Base-by-base conservation (phyloP, 345 rosid species). In the Eucalyptus sp. region DNA sequence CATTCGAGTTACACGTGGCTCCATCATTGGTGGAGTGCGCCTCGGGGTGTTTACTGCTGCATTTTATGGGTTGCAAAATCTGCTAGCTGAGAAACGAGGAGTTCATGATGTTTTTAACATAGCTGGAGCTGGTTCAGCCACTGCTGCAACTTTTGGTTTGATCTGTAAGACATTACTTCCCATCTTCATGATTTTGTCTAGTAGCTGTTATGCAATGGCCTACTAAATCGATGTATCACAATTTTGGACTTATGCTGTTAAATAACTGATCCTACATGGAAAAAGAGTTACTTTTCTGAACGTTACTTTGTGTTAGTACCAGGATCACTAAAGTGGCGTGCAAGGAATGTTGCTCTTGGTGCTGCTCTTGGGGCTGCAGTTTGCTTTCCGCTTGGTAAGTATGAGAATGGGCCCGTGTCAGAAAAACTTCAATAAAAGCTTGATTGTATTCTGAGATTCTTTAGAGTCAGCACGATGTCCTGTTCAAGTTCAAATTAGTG, bases 11-110 rank as follows among this genome's bases (percentile, higher is more conserved):
- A 94, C 99, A 88, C 97, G 96, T 60, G 99, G 99, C 89, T 97
- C 99, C 10, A 95, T 97, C 41, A 92, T 97, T 83, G 98, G 99
- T 62, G 99, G 99, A 85, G 93, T 96, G 79, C 96, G 99, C 5
- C 98, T 98, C 89, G 99, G 99, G 76, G 92, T 94, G 96, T 98
- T 96, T 90, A 98, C 98, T 46, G 99, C 99, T 84, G 95, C 93
- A 2, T 97, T 95, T 91, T 98, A 58, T 58, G 92, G 98, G 88
- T 88, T 98, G 64, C 98, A 97, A 83, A 94, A 97, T 89, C 89
- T 97, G 89, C 92, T 97, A 54, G 96, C 98, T 80, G 98, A 97
- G 94, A 93, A 94, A 43, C 93, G 97, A 68, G 97, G 96, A 60
- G 93, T 95, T 17, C 98, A 95, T 89, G 99, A 97, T 92, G 95